These are phyloP conservation scores for Fraxinus americana DNA, from an alignment of 257 asterid genomes.

Conservation along the genomic window DNA sequence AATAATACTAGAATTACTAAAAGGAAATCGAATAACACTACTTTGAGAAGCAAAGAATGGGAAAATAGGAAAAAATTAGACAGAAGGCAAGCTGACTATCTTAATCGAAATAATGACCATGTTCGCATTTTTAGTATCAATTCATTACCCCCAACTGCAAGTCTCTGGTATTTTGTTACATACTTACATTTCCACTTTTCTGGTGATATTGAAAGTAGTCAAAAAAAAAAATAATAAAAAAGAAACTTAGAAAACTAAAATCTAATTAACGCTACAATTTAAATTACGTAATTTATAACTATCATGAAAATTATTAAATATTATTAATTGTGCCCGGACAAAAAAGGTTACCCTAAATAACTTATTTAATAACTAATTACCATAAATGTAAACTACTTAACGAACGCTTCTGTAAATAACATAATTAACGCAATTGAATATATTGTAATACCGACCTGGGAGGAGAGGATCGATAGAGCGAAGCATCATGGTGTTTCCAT, in stretches of 20 bases:
- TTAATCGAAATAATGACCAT: background rate
- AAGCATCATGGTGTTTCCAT: constrained; percentile 46
- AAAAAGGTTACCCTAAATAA: constrained; percentile 13
- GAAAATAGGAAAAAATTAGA: background rate
- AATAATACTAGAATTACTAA: background rate
- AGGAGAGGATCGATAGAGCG: constrained; percentile 39
- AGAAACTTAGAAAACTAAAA: background rate
- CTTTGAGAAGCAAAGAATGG: background rate
- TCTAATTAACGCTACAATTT: background rate
- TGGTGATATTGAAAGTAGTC: background rate
- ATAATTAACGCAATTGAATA: constrained; percentile 5
- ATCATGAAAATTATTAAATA: background rate
- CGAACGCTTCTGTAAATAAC: constrained; percentile 8
- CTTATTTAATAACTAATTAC: constrained; percentile 9
- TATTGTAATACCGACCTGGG: constrained; percentile 38
- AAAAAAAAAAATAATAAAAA: background rate
- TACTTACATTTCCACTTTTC: background rate
- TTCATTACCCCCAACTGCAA: background rate
- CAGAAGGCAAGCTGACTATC: background rate
- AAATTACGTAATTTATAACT: background rate
- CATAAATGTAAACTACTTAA: constrained; percentile 14
- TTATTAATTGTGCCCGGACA: background rate
- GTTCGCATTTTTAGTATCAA: background rate
- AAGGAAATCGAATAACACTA: background rate
- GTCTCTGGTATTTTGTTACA: background rate